These are phyloP conservation scores for Verticillium longisporum DNA, from an alignment of 2,329 filamentous ascomycete genomes.

Conservation along the genomic window DNA sequence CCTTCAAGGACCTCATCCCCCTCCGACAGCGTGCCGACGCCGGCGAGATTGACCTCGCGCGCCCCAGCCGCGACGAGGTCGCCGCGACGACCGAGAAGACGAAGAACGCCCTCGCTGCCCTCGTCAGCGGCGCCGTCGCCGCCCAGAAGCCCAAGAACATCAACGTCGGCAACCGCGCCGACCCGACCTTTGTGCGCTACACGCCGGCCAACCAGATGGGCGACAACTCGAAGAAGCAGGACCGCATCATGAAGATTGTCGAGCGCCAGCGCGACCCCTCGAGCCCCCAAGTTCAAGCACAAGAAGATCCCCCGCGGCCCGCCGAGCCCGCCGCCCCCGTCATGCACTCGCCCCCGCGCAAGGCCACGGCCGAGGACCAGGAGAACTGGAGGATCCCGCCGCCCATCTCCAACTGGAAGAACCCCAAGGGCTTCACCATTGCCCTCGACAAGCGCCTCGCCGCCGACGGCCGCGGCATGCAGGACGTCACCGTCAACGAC, in stretches of 20 bases:
- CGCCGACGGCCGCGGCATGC: slow-evolving; percentile 83
- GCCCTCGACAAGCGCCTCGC: slow-evolving; percentile 92
- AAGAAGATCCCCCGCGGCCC: slow-evolving; percentile 92
- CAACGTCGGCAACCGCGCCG: slow-evolving; percentile 69
- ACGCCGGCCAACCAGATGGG: slow-evolving; percentile 98
- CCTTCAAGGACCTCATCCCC: slow-evolving; percentile 95
- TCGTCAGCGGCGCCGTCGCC: slow-evolving; percentile 80
- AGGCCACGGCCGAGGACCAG: slow-evolving; percentile 93
- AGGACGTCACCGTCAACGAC: slow-evolving; percentile 95
- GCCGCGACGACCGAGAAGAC: slow-evolving; percentile 80
- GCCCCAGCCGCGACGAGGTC: slow-evolving; percentile 80
- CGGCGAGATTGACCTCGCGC: slow-evolving; percentile 80
- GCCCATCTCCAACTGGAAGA: slow-evolving; percentile 97
- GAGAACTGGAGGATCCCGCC: slow-evolving; percentile 89
- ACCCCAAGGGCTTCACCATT: slow-evolving; percentile 95
- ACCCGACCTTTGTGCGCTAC: slow-evolving; percentile 91
- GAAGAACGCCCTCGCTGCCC: slow-evolving; percentile 71
- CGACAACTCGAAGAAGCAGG: slow-evolving; percentile 75
- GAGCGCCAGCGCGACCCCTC: slow-evolving; percentile 88
- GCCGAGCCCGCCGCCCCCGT: slow-evolving; percentile 89
- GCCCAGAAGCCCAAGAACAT: slow-evolving; percentile 96
- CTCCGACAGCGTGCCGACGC: slow-evolving; percentile 87
- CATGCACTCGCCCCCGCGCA: slow-evolving; percentile 90
- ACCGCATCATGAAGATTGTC: slow-evolving; percentile 97
- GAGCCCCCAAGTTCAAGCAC: slow-evolving; percentile 98